phyloP scores from a whole-genome alignment of 2,329 filamentous ascomycete genomes.

The Nectriaceae sp. region DNA sequence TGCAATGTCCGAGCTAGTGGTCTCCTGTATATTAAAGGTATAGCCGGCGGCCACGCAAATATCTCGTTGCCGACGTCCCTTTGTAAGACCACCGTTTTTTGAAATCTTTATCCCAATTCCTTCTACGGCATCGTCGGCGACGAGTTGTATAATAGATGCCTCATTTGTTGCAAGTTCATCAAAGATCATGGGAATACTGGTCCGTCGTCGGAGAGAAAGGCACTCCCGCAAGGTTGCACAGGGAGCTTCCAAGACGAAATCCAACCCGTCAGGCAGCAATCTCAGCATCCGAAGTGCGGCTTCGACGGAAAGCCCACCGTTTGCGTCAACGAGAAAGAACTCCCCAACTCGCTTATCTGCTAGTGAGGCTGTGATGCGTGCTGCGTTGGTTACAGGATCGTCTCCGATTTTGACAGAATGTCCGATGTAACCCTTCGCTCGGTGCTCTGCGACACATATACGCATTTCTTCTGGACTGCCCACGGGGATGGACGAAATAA shows the following conservation, averaged over 20 bases:
- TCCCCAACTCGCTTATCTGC: constrained; percentile 15
- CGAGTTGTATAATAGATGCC: constrained; percentile 14
- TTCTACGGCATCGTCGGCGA: constrained; percentile 19
- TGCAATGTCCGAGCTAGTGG: constrained; percentile 15
- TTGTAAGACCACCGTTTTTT: constrained; percentile 20
- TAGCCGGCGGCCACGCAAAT: constrained; percentile 19
- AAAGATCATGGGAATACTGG: constrained; percentile 16
- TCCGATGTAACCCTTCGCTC: constrained; percentile 14
- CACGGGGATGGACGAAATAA: constrained; percentile 21
- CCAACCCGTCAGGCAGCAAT: constrained; percentile 16
- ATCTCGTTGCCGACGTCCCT: constrained; percentile 16
- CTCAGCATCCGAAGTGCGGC: constrained; percentile 16
- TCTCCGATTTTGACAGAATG: constrained; percentile 20
- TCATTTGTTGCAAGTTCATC: constrained; percentile 18
- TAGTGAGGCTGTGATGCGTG: constrained; percentile 16
- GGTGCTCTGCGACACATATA: constrained; percentile 10
- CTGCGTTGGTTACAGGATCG: constrained; percentile 12
- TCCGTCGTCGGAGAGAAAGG: constrained; percentile 13
- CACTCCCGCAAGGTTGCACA: constrained; percentile 18
- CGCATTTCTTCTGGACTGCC: constrained; percentile 18
- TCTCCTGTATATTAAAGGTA: constrained; percentile 21
- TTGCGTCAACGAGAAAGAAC: constrained; percentile 21
- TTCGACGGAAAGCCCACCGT: constrained; percentile 19
- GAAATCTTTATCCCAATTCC: constrained; percentile 22
- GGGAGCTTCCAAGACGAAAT: constrained; percentile 23